Evolutionary conservation across 2,329 filamentous ascomycete species (phyloP).

Genomic region (Exophiala dermatitidis): DNA sequence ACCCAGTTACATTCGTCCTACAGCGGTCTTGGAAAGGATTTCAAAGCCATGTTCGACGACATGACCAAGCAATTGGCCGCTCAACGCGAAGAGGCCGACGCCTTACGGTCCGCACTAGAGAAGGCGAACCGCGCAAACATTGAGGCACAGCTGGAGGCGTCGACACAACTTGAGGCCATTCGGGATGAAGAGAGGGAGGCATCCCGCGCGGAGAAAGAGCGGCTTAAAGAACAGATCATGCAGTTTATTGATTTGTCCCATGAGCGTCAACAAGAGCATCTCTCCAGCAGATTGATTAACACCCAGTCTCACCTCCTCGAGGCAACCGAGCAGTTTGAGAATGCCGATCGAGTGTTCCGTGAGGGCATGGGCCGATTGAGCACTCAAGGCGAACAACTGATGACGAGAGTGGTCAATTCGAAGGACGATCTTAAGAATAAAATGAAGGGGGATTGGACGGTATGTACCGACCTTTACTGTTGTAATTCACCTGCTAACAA

Average conservation of each 20-base stretch:
- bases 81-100: constrained; percentile 70
- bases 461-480: constrained; percentile 38
- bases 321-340: constrained; percentile 59
- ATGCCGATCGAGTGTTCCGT: constrained; percentile 58
- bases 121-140: constrained; percentile 61
- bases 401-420: constrained; percentile 64
- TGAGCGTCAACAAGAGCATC: constrained; percentile 63
- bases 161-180: constrained; percentile 59
- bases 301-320: constrained; percentile 59
- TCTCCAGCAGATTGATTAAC: constrained; percentile 55
- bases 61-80: constrained; percentile 65
- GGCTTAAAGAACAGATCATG: constrained; percentile 68
- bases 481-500: background rate
- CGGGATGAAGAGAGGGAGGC: constrained; percentile 69
- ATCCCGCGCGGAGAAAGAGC: constrained; percentile 65
- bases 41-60: constrained; percentile 77
- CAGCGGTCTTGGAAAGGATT: constrained; percentile 72
- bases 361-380: constrained; percentile 69
- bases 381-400: constrained; percentile 58
- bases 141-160: constrained; percentile 60
- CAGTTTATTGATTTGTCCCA: constrained; percentile 68
- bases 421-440: constrained; percentile 71
- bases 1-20: constrained; percentile 76
- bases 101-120: constrained; percentile 64
- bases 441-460: constrained; percentile 79